Conservation (phyloP, 176 grass and related monocot genomes). For the barley (Hordeum vulgare) region MorexV3_pseudomolecules_assembly NC_058521.1:497793364-497793863, state of each 20-base stretch:
- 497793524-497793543: conserved; percentile 71
- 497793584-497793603: conserved; percentile 79
- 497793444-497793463: conserved; percentile 97
- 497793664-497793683: conserved; percentile 74
- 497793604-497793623: conserved; percentile 89
- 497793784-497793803: conserved; percentile 78
- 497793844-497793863: conserved; percentile 72
- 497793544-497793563: conserved; percentile 51
- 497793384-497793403: conserved; percentile 65
- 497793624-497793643: conserved; percentile 78
- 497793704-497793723: conserved; percentile 48
- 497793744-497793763: conserved; percentile 86
- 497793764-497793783: conserved; percentile 32
- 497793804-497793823: conserved; percentile 82
- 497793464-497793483: conserved; percentile 89
- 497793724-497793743: conserved; percentile 58
- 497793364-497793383: conserved; percentile 50
- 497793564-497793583: conserved; percentile 64
- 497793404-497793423: conserved; percentile 92
- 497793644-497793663: conserved; percentile 83
- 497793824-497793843: conserved; percentile 71
- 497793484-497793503: conserved; percentile 88
- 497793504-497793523: conserved; percentile 78
- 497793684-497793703: conserved; percentile 69
- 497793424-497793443: conserved; percentile 69